Evolutionary conservation across 1,139 yeast genomes (phyloP), one percentile per base, ranked within the genome.

Genomic region (Suhomyces yuchorum): DNA sequence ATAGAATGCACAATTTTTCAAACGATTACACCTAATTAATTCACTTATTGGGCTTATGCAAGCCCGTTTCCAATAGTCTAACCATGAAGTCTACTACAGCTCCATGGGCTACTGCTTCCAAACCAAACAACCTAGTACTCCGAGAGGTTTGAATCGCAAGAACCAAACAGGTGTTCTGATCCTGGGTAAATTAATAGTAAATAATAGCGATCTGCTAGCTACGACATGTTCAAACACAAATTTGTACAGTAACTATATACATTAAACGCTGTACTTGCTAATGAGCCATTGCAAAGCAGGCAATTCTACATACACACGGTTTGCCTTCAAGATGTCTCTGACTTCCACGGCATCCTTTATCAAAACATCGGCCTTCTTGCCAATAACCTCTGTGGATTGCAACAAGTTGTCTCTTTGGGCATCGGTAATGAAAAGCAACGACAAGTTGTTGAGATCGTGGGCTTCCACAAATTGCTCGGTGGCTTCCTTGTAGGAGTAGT

Each of bases 311-410:
- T 82, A 81, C 51, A 92, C 73, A 52, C 89, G 80, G 60, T 87
- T 81, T 24, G 97, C 95, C 69, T 84, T 87, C 55, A 92, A 80
- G 48, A 92, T 63, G 62, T 91, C 96, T 68, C 93, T 82, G 34
- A 92, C 95, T 63, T 87, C 89, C 36, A 90, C 82, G 20, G 85
- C 87, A 58, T 90, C 96, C 65, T 87, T 85, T 53, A 84, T 79
- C 51, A 87, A 71, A 33, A 89, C 83, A 56, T 80, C 87, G 41
- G 89, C 80, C 59, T 79, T 80, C 36, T 61, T 63, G 47, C 75
- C 66, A 68, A 74, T 59, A 60, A 73, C 52, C 64, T 73, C 66
- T 63, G 82, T 73, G 18, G 87, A 79, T 35, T 71, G 64, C 52
- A 80, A 70, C 58, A 86, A 75, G 59, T 85, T 85, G 47, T 66